Conservation (phyloP, 148 eudicot species). For the Camellia granthamiana region DNA sequence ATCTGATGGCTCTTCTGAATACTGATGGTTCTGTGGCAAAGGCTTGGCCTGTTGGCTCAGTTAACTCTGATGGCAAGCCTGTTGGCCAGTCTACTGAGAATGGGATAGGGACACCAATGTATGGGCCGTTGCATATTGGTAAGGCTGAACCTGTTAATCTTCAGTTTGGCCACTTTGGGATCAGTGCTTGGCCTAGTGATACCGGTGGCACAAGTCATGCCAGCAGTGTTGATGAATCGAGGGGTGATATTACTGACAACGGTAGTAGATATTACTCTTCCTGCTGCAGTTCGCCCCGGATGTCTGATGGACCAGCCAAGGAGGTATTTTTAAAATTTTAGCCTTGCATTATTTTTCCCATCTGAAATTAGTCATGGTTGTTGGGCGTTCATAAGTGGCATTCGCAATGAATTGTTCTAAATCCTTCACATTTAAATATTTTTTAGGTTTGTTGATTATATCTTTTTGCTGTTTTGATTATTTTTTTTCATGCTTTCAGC, state of each 20-base stretch:
- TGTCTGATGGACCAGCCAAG: conserved; percentile 72
- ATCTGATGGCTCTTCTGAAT: conserved; percentile 92
- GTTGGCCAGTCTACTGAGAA: conserved; percentile 32
- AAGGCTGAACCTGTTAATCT: conserved; percentile 86
- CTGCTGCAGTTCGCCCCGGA: conserved; percentile 76
- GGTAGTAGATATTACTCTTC: conserved; percentile 80
- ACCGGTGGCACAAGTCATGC: conserved; percentile 81
- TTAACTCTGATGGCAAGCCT: conserved; percentile 50
- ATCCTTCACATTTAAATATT: background rate
- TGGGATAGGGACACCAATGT: conserved; percentile 66
- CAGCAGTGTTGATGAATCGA: conserved; percentile 78
- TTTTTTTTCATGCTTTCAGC: conserved; percentile 37
- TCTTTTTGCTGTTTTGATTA: background rate
- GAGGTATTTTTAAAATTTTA: conserved; percentile 45
- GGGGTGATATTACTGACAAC: conserved; percentile 63
- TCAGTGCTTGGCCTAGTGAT: conserved; percentile 96
- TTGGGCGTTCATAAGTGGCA: background rate
- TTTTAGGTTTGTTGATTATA: background rate
- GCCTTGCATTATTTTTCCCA: too few species aligned
- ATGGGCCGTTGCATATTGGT: conserved; percentile 73
- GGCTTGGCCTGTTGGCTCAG: conserved; percentile 85
- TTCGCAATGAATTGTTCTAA: background rate
- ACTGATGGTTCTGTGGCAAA: conserved; percentile 93
- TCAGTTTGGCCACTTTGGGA: conserved; percentile 95
- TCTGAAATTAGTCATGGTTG: background rate